Evolutionary conservation across 345 rosid genomes (phyloP).

Genomic region (Bruguiera sexangula): DNA sequence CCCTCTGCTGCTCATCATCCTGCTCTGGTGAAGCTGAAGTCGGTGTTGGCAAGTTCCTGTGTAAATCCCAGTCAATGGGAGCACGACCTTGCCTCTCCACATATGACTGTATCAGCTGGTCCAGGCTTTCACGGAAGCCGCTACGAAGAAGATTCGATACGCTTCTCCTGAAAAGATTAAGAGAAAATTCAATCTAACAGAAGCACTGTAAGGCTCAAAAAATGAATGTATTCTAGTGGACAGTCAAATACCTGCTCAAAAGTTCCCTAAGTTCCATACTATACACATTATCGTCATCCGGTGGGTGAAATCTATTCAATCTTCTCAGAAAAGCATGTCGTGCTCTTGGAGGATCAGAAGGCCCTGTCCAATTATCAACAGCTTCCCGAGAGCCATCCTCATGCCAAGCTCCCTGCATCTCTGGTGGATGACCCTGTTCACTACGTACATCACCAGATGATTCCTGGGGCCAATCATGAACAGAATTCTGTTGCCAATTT

Average conservation of each 20-base stretch:
- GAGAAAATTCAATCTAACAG: conserved; percentile 3
- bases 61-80: conserved; percentile 93
- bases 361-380: conserved; percentile 57
- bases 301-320: conserved; percentile 84
- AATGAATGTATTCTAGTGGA: not conserved
- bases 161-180: conserved; percentile 63
- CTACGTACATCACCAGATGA: conserved; percentile 37
- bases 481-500: conserved; percentile 53
- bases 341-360: conserved; percentile 57
- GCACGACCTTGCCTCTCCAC: conserved; percentile 86
- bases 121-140: conserved; percentile 98
- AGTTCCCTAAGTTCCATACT: conserved; percentile 98
- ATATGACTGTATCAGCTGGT: conserved; percentile 89
- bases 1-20: conserved; percentile 63
- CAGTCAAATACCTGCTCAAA: conserved; percentile 68
- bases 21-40: conserved; percentile 57
- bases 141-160: conserved; percentile 97
- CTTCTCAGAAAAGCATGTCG: conserved; percentile 69
- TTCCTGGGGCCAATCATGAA: conserved; percentile 52
- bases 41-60: conserved; percentile 60
- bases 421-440: conserved; percentile 45
- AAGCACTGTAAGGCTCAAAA: not conserved
- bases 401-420: conserved; percentile 54
- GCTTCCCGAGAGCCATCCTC: conserved; percentile 53
- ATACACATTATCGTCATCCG: conserved; percentile 91